These are phyloP conservation scores for Dentipellis fragilis DNA, from an alignment of 768 basidiomycete species.

Conservation along the genomic window DNA sequence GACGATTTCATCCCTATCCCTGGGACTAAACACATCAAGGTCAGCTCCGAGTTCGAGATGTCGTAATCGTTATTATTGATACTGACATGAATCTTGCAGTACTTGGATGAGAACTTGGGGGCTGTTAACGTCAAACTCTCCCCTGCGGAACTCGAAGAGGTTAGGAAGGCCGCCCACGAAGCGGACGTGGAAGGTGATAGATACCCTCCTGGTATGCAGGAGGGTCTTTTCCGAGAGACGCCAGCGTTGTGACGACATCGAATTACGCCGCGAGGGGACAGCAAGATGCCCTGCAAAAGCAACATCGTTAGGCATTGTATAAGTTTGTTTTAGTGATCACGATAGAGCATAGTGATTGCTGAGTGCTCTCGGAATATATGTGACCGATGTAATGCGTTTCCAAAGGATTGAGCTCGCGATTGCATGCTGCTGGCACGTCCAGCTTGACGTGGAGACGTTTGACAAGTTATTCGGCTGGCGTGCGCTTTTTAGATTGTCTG, in stretches of 20 bases:
- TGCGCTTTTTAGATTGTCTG: too few species aligned
- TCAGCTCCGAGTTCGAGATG: slow-evolving; percentile 4
- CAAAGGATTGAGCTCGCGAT: too few species aligned
- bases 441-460: too few species aligned
- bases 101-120: not conserved
- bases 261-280: too few species aligned
- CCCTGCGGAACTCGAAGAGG: not conserved
- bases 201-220: not conserved
- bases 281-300: too few species aligned
- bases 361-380: too few species aligned
- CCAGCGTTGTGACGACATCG: not conserved
- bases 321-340: too few species aligned
- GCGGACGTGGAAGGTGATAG: not conserved
- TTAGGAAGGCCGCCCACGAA: not conserved
- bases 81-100: not conserved
- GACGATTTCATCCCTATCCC: slow-evolving; percentile 38
- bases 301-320: too few species aligned
- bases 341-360: too few species aligned
- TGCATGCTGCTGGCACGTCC: too few species aligned
- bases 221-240: not conserved
- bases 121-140: not conserved
- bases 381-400: too few species aligned
- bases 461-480: too few species aligned
- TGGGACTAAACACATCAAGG: slow-evolving; percentile 32
- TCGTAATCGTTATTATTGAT: not conserved